phyloP scores from a whole-genome alignment of 768 basidiomycete species.

The Xerocomus spinulosus region DNA sequence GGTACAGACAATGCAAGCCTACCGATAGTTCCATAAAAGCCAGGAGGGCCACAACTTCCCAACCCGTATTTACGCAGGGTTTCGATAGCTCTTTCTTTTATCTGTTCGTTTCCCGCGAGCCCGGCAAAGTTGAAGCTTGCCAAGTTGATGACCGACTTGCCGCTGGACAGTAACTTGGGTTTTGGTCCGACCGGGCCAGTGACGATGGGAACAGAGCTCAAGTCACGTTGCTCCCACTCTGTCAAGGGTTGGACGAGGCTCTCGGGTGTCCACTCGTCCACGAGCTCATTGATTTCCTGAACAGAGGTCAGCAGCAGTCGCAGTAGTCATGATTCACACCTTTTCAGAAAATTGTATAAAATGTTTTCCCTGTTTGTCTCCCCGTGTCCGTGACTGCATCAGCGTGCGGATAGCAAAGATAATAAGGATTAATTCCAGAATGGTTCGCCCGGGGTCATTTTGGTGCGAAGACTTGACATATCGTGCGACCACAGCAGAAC shows the following conservation, averaged over 20 bases:
- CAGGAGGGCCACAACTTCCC: constrained; percentile 92
- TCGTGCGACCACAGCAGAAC: constrained; percentile 78
- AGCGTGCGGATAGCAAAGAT: constrained; percentile 87
- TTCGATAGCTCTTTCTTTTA: constrained; percentile 83
- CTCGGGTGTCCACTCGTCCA: constrained; percentile 92
- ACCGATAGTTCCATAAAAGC: constrained; percentile 97
- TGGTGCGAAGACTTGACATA: constrained; percentile 94
- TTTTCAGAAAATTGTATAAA: constrained; percentile 91
- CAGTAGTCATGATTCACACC: constrained; percentile 42
- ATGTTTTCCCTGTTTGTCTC: constrained; percentile 78
- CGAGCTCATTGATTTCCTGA: constrained; percentile 94
- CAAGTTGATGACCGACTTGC: constrained; percentile 78
- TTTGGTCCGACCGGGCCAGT: constrained; percentile 78
- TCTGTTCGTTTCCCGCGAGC: constrained; percentile 78
- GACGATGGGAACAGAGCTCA: constrained; percentile 73
- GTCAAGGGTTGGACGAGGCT: constrained; percentile 65
- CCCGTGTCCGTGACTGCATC: constrained; percentile 84
- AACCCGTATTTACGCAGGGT: constrained; percentile 86
- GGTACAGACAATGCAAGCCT: constrained; percentile 23
- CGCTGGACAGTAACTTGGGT: constrained; percentile 67
- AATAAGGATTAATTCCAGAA: constrained; percentile 85
- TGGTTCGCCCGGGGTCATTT: constrained; percentile 89
- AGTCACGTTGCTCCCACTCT: constrained; percentile 57
- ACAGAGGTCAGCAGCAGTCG: not conserved
- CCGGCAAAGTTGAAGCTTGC: constrained; percentile 91